Base-by-base conservation (phyloP, 148 eudicot species). In the Vaccinium vitisidaea region DNA sequence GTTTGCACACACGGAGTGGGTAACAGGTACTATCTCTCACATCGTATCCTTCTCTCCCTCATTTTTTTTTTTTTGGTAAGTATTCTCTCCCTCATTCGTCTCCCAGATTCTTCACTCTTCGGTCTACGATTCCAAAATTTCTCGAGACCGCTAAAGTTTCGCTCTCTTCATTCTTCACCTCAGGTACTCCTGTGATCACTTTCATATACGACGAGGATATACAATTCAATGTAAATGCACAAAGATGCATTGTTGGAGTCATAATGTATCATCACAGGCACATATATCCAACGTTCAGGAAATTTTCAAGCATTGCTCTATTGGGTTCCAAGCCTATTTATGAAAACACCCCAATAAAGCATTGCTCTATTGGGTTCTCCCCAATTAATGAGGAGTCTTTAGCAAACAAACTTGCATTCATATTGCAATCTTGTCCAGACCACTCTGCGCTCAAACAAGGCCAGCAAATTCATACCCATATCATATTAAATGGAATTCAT, bases 381-480 rank as follows among this genome's bases (percentile, higher is more conserved):
- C 71, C 32, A 65, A 23, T 0, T 23, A 63, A 27, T 11, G 30
- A 65, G 71, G 71, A 23, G 32, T 65, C 71, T 65, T 9, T 65
- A 10, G 71, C 71, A 9, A 65, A 30, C 71, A 65, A 65, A 65
- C 71, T 65, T 9, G 71, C 71, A 65, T 65, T 65, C 14, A 9
- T 65, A 65, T 23, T 65, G 71, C 71, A 23, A 65, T 30, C 71
- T 65, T 65, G 71, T 65, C 71, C 71, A 23, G 71, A 65, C 30
- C 30, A 11, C 71, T 23, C 71, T 23, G 30, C 3, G 30, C 71
- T 23, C 25, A 65, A 65, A 65, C 71, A 65, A 23, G 71, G 71
- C 71, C 71, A 65, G 4, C 71, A 65, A 65, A 15, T 23, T 65
- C 71, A 65, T 23, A 23, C 71, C 30, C 71, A 65, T 2, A 10